Evolutionary conservation across 768 basidiomycete species (phyloP).

Genomic region (Kwoniella sp.): DNA sequence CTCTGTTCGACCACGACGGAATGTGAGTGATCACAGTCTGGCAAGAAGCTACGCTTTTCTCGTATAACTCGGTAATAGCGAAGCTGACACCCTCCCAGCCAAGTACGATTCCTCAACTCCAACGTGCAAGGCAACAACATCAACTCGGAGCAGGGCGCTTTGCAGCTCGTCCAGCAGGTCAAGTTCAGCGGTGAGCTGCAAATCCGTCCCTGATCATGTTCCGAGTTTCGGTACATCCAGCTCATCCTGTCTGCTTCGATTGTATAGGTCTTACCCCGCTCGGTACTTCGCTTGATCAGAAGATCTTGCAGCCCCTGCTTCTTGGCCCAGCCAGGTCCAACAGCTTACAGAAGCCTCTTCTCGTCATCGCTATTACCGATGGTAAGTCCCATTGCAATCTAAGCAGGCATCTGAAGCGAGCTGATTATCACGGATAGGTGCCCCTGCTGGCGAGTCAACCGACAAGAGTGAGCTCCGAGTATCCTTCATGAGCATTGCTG

Average conservation of each 20-base stretch:
- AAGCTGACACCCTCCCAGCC: constrained; percentile 23
- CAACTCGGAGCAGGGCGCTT: constrained; percentile 52
- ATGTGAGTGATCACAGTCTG: constrained; percentile 39
- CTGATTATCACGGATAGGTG: constrained; percentile 8
- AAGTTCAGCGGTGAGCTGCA: constrained; percentile 50
- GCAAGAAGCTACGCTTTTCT: neutral
- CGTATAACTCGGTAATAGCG: neutral
- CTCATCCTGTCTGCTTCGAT: neutral
- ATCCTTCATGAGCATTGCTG: no score
- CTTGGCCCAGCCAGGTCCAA: constrained; percentile 54
- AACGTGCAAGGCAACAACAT: constrained; percentile 56
- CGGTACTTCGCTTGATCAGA: constrained; percentile 56
- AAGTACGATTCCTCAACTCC: constrained; percentile 58
- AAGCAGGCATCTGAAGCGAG: neutral
- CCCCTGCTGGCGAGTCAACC: constrained; percentile 48
- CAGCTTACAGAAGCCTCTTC: constrained; percentile 56
- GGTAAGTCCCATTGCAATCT: constrained; percentile 16
- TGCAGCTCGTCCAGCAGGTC: constrained; percentile 53
- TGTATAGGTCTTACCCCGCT: constrained; percentile 47
- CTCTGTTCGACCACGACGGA: constrained; percentile 57
- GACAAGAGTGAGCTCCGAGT: constrained; percentile 33
- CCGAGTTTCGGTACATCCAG: neutral
- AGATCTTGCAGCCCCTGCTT: constrained; percentile 58
- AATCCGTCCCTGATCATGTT: neutral
- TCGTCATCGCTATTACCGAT: constrained; percentile 54